phyloP scores from a whole-genome alignment of 352 stramenopile genomes.

The Phytophthora europaea region DNA sequence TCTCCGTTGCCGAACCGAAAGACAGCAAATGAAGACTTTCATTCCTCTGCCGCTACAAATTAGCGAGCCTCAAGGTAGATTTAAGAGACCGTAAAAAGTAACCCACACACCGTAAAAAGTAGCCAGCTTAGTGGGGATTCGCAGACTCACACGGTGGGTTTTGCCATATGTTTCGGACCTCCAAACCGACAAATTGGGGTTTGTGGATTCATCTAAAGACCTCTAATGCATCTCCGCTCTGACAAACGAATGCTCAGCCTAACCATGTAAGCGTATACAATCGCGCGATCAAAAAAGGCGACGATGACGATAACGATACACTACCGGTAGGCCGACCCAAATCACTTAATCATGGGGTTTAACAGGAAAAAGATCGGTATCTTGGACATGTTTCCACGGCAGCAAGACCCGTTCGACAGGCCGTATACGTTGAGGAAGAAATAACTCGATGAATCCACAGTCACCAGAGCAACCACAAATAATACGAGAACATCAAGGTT shows the following conservation, averaged over 20 bases:
- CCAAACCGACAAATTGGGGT: too few relatives aligned
- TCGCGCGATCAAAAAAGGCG: slow-evolving; percentile 57
- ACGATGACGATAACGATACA: slow-evolving; percentile 56
- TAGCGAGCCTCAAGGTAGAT: too few relatives aligned
- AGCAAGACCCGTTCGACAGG: slow-evolving; percentile 50
- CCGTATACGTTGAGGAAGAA: slow-evolving; percentile 68
- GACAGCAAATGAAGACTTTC: too few relatives aligned
- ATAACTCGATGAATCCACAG: slow-evolving; percentile 66
- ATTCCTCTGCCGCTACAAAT: too few relatives aligned
- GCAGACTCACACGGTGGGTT: too few relatives aligned
- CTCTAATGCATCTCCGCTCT: background rate
- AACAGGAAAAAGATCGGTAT: slow-evolving; percentile 68
- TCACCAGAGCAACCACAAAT: slow-evolving; percentile 55
- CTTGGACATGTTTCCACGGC: slow-evolving; percentile 68
- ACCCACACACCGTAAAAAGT: too few relatives aligned
- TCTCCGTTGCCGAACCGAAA: too few relatives aligned
- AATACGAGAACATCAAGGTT: slow-evolving; percentile 46
- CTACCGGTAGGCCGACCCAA: slow-evolving; percentile 41
- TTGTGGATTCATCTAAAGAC: too few relatives aligned
- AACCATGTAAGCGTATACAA: slow-evolving; percentile 64
- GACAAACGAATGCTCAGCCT: background rate
- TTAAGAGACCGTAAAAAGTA: too few relatives aligned
- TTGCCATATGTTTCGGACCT: too few relatives aligned
- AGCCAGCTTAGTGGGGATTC: too few relatives aligned
- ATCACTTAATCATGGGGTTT: slow-evolving; percentile 52